Evolutionary conservation across 2,329 filamentous ascomycete species (phyloP), one percentile per base, ranked within the genome.

Genomic region (Penicillium sp.): DNA sequence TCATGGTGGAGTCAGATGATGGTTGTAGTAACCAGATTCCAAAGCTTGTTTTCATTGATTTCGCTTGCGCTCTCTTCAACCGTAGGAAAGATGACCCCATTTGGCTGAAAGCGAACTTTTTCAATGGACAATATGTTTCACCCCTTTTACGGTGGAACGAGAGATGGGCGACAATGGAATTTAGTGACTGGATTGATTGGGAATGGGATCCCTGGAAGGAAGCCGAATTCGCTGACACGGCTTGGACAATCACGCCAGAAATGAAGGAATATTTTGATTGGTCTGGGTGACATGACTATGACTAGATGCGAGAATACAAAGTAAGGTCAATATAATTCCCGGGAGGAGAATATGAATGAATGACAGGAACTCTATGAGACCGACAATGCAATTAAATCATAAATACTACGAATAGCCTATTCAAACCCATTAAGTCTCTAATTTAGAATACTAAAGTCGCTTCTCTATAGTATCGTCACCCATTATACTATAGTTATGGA

Each of bases 101-200:
- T 7, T 47, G 33, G 14, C n/a, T 55, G 12, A 18, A 52, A 9
- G 3, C 49, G 14, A 54, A 60, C 8, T 11, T 16, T 35, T 59
- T 63, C 21, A 42, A 52, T 9, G 58, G 63, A 18, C 21, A 57
- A 16, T 64, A 64, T 28, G 60, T 65, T 23, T 63, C 59, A 26
- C 63, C 64, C 14, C 28, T 59, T 16, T 43, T 65, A 24, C 57
- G 59, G 16, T 65, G 63, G 61, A 48, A 58, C 11, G 26, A 53
- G 24, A 49, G 24, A 24, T n/a, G 18, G 11, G 51, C 35, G 24
- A 45, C 20, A 21, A 24, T 33, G 28, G 20, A 57, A 28, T 64
- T 63, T 35, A 21, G 26, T 38, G 55, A 62, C 9, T 66, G 63
- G 62, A 56, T 65, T 57, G 62, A 66, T 48, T 66, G 63, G 64